Evolutionary conservation across 495 filamentous ascomycete genomes (phyloP).

Genomic region (Tuber aestivum): DNA sequence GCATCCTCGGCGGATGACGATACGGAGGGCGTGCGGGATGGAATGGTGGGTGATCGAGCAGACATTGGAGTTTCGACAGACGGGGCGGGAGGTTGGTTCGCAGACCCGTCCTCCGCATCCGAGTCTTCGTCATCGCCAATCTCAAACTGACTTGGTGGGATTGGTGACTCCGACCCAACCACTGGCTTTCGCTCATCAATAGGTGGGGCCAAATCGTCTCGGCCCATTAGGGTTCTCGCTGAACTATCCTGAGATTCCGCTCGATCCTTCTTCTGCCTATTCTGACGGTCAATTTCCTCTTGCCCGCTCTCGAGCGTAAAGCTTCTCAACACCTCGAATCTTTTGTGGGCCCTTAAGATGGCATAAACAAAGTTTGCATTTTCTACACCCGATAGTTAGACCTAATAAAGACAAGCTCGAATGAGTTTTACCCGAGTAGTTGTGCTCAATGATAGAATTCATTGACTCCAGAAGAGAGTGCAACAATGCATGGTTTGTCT

Average conservation of each 20-base stretch:
- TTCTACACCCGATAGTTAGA: conserved; percentile 50
- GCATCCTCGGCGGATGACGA: conserved; percentile 71
- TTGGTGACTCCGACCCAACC: conserved; percentile 35
- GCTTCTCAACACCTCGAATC: conserved; percentile 79
- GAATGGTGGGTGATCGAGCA: neutral
- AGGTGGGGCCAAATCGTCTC: conserved; percentile 1
- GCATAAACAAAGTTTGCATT: conserved; percentile 80
- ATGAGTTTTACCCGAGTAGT: conserved; percentile 64
- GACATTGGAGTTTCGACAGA: neutral
- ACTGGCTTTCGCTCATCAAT: conserved; percentile 33
- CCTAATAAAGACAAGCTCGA: neutral
- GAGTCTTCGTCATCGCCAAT: conserved; percentile 87
- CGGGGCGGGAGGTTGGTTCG: conserved; percentile 14
- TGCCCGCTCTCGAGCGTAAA: conserved; percentile 95
- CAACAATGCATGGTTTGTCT: conserved; percentile 79
- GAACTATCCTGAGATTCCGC: conserved; percentile 39
- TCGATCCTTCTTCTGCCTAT: conserved; percentile 66
- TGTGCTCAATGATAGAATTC: conserved; percentile 87
- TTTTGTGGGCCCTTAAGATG: conserved; percentile 69
- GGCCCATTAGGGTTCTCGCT: conserved; percentile 23
- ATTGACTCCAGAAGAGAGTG: conserved; percentile 81
- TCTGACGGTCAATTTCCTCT: conserved; percentile 81
- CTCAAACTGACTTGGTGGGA: conserved; percentile 61
- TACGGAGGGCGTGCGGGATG: conserved; percentile 53
- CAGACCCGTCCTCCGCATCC: conserved; percentile 63